These are phyloP conservation scores for Ustilago cynodontis DNA, from an alignment of 1,284 basidiomycete species.

Conservation along the genomic window DNA sequence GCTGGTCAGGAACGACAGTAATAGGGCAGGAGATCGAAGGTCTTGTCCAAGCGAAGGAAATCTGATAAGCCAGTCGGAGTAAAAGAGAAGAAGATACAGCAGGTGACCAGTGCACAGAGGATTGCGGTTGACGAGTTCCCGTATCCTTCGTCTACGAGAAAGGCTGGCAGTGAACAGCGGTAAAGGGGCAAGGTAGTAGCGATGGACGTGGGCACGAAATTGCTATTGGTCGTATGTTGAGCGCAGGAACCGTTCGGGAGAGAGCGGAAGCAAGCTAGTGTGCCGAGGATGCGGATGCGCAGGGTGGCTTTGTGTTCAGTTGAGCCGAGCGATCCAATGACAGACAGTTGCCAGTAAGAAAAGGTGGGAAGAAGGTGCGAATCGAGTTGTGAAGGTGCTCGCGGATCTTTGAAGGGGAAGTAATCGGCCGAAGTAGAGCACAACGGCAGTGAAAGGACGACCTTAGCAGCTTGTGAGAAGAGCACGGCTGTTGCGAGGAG, in stretches of 20 bases:
- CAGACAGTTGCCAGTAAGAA: not conserved
- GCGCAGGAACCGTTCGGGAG: constrained; percentile 8
- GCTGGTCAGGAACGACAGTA: not conserved
- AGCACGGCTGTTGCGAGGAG: not conserved
- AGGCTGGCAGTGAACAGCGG: not conserved
- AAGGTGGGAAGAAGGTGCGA: not conserved
- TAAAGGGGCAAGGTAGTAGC: not conserved
- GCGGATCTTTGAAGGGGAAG: not conserved
- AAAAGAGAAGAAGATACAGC: not conserved
- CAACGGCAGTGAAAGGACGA: not conserved
- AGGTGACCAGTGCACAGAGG: not conserved
- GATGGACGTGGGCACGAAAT: not conserved
- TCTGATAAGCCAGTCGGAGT: constrained; percentile 16
- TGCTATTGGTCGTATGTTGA: constrained; percentile 8
- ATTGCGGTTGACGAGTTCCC: not conserved
- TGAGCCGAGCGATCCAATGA: constrained; percentile 10
- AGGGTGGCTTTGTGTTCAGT: not conserved
- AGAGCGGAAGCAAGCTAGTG: constrained; percentile 9
- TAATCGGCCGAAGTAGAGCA: constrained; percentile 1
- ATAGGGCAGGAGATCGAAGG: not conserved
- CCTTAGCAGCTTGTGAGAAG: not conserved
- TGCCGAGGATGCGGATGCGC: constrained; percentile 3
- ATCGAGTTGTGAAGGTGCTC: not conserved
- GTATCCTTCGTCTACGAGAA: not conserved
- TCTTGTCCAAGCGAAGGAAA: not conserved